These are phyloP conservation scores for Blastobotrys buckinghamii DNA, from an alignment of 1,139 yeast genomes.

Conservation along the genomic window DNA sequence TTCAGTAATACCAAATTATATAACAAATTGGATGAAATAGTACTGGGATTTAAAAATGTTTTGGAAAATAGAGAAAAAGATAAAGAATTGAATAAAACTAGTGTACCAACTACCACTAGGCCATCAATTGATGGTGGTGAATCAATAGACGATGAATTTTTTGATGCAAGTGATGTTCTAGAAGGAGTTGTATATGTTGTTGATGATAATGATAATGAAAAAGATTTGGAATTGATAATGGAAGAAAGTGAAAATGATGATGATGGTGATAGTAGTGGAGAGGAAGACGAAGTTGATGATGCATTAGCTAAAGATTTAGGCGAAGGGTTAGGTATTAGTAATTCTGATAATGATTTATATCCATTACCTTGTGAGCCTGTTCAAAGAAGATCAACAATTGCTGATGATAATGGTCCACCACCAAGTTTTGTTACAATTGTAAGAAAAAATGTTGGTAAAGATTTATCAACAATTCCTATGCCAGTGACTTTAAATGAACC, in stretches of 20 bases:
- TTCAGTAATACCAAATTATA: neutral
- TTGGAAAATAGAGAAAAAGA: neutral
- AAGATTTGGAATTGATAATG: conserved; percentile 29
- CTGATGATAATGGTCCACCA: conserved; percentile 38
- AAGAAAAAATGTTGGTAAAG: conserved; percentile 90
- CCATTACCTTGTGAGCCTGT: conserved; percentile 27
- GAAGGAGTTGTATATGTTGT: conserved; percentile 28
- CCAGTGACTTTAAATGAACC: conserved; percentile 96
- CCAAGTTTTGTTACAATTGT: conserved; percentile 76
- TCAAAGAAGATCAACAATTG: conserved; percentile 48
- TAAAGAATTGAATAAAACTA: neutral
- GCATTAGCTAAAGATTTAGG: conserved; percentile 7
- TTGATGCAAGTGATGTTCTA: conserved; percentile 61
- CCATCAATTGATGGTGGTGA: conserved; percentile 11
- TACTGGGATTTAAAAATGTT: conserved; percentile 10
- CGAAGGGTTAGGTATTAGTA: conserved; percentile 2
- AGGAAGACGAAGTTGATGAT: conserved; percentile 23
- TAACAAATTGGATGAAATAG: conserved; percentile 9
- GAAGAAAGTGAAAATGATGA: conserved; percentile 20
- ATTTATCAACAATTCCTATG: conserved; percentile 79
- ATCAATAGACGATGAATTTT: conserved; percentile 43
- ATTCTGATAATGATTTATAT: conserved; percentile 8
- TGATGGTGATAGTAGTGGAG: conserved; percentile 5
- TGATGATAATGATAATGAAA: neutral
- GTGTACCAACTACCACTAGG: conserved; percentile 7